Evolutionary conservation across 2,329 filamentous ascomycete genomes (phyloP).

Genomic region (Aspergillus floridensis): DNA sequence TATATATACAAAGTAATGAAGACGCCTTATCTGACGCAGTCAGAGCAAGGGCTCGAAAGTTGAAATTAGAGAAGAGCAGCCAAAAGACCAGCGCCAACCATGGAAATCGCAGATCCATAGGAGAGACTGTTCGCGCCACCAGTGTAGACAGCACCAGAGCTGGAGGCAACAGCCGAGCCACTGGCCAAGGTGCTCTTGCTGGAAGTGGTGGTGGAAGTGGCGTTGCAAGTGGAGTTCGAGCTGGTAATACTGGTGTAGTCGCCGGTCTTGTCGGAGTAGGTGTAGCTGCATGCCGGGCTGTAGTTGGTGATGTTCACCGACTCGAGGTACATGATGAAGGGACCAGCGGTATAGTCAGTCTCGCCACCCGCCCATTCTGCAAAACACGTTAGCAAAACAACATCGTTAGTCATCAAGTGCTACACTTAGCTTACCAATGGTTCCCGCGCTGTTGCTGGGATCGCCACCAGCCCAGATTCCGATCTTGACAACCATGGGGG

Average conservation of each 20-base stretch:
- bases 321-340: slow-evolving; percentile 73
- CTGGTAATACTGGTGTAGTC: slow-evolving; percentile 59
- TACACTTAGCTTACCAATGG: slow-evolving; percentile 40
- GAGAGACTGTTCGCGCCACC: neutral
- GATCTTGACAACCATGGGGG: slow-evolving; percentile 68
- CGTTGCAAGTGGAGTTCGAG: slow-evolving; percentile 10
- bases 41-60: neutral
- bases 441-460: slow-evolving; percentile 41
- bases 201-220: neutral
- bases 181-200: neutral
- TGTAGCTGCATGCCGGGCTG: slow-evolving; percentile 62
- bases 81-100: neutral
- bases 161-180: neutral
- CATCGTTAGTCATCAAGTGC: too few relatives aligned
- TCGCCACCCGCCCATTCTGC: slow-evolving; percentile 65
- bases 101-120: neutral
- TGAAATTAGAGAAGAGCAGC: neutral
- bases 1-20: neutral
- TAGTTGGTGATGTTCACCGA: slow-evolving; percentile 56
- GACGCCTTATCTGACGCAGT: neutral
- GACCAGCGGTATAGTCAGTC: slow-evolving; percentile 64
- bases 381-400: neutral
- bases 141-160: neutral
- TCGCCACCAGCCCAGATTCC: slow-evolving; percentile 68
- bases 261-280: slow-evolving; percentile 60